Evolutionary conservation across 257 asterid species (phyloP).

Genomic region (Plantago elongata): DNA sequence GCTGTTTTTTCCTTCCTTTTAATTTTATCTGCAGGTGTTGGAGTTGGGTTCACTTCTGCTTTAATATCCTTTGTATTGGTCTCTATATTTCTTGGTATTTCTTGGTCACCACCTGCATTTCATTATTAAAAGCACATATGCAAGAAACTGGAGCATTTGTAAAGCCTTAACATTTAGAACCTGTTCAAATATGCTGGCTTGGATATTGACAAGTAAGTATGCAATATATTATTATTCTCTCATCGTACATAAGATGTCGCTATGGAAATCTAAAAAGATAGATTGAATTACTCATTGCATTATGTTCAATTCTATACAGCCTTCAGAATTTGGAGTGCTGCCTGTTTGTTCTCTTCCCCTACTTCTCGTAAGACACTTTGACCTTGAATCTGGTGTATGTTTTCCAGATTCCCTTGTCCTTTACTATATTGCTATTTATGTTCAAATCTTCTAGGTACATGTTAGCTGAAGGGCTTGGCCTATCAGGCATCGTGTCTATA

Average conservation of each 20-base stretch:
- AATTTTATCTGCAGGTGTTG: constrained; percentile 68
- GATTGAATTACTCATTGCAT: constrained; percentile 15
- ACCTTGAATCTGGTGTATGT: constrained; percentile 15
- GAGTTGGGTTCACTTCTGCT: constrained; percentile 97
- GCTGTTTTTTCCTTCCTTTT: constrained; percentile 10
- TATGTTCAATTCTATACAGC: constrained; percentile 32
- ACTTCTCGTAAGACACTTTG: constrained; percentile 81
- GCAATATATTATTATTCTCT: constrained; percentile 11
- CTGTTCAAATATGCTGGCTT: constrained; percentile 98
- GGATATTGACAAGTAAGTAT: constrained; percentile 89
- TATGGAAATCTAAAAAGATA: background rate
- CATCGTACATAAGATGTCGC: constrained; percentile 10
- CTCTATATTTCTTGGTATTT: constrained; percentile 26
- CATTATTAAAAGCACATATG: constrained; percentile 27
- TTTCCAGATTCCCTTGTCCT: constrained; percentile 15
- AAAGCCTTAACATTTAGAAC: constrained; percentile 66
- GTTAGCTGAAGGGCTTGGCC: constrained; percentile 99
- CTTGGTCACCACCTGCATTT: constrained; percentile 1
- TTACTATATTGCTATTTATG: constrained; percentile 21
- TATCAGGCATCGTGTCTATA: constrained; percentile 94
- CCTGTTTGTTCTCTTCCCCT: constrained; percentile 94
- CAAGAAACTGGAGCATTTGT: constrained; percentile 10
- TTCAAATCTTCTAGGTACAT: constrained; percentile 52
- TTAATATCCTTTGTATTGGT: constrained; percentile 68
- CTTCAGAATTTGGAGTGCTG: constrained; percentile 99